Evolutionary conservation across 306 rosid species (phyloP).

Genomic region (Fragaria ananassa): DNA sequence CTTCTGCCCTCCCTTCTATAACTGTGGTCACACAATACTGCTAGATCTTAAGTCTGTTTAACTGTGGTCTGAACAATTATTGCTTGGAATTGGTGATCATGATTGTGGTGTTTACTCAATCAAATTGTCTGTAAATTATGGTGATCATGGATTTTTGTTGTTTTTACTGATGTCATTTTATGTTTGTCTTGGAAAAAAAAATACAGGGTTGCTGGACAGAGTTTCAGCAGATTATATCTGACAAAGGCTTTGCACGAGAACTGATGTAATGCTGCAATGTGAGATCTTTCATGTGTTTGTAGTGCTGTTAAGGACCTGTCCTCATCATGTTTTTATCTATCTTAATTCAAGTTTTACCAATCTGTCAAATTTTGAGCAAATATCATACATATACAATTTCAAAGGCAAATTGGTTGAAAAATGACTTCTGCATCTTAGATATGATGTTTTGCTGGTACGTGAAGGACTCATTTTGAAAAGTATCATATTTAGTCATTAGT

Average conservation of each 20-base stretch:
- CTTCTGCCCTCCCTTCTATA: neutral
- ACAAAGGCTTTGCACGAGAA: constrained; percentile 77
- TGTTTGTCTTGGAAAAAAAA: neutral
- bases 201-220: constrained; percentile 86
- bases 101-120: neutral
- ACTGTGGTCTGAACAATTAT: neutral
- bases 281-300: neutral
- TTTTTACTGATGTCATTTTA: neutral
- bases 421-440: neutral
- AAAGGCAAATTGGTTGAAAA: neutral
- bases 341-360: neutral
- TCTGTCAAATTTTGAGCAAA: constrained; percentile 7
- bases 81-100: neutral
- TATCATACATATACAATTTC: neutral
- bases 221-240: constrained; percentile 77
- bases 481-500: neutral
- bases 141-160: too few species aligned
- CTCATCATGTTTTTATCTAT: neutral
- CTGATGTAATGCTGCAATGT: constrained; percentile 21
- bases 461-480: neutral
- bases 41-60: neutral
- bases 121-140: neutral
- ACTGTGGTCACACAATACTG: too few species aligned
- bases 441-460: neutral
- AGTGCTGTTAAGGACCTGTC: neutral